These are phyloP conservation scores for Chaetomium sp. DNA, from an alignment of 2,329 filamentous ascomycete genomes.

Conservation along the genomic window DNA sequence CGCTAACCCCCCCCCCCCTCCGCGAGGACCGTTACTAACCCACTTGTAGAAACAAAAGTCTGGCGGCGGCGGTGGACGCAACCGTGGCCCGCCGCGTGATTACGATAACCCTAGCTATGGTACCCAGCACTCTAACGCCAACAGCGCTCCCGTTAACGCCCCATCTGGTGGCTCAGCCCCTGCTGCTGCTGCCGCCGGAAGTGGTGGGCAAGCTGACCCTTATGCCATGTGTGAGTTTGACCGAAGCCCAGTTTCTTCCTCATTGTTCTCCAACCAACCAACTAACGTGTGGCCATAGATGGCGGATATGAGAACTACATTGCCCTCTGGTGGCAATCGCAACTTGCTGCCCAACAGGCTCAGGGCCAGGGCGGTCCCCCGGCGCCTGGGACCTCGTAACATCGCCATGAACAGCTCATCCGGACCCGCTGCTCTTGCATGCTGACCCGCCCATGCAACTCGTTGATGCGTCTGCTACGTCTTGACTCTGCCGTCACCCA, in stretches of 20 bases:
- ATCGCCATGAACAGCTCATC: conserved; percentile 12
- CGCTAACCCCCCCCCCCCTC: neutral
- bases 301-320: conserved; percentile 78
- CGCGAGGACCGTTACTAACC: neutral
- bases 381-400: conserved; percentile 24
- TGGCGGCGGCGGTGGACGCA: conserved; percentile 41
- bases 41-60: conserved; percentile 43
- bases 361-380: conserved; percentile 20
- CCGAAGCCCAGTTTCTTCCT: neutral
- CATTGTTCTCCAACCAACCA: neutral
- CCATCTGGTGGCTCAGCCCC: conserved; percentile 30
- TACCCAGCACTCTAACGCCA: conserved; percentile 36
- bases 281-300: conserved; percentile 42
- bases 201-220: conserved; percentile 47
- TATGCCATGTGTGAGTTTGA: conserved; percentile 64
- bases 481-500: conserved; percentile 16
- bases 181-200: conserved; percentile 38
- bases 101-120: conserved; percentile 49
- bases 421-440: conserved; percentile 21
- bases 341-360: conserved; percentile 31
- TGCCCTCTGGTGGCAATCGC: conserved; percentile 71
- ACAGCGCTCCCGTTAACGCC: conserved; percentile 38
- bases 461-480: conserved; percentile 21
- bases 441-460: conserved; percentile 21
- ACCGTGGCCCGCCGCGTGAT: conserved; percentile 43